A percentile compares a stretch with the other conserved stretches of the same genome.
phyloP scores from a whole-genome alignment of 306 rosid genomes.

The Echinosophora koreensis region DNA sequence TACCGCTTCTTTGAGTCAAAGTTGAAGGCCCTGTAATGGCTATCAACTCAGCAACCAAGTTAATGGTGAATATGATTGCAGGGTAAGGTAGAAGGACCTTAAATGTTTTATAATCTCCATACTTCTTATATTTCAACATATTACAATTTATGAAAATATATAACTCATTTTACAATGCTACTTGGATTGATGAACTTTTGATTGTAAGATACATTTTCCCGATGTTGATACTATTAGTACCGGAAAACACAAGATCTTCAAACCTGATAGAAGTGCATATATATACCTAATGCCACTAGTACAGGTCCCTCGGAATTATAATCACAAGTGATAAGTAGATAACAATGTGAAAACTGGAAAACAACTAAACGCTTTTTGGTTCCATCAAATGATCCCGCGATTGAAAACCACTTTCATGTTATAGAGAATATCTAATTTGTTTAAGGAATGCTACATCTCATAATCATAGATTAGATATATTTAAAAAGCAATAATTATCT shows the following conservation, averaged over 20 bases:
- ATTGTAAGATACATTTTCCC: neutral
- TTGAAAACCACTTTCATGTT: conserved; percentile 10
- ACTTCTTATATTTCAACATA: neutral
- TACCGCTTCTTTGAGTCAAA: neutral
- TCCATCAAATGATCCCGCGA: neutral
- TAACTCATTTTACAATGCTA: neutral
- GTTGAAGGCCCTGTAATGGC: neutral
- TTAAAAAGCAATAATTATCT: conserved; percentile 10
- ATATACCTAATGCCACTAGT: neutral
- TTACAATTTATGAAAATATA: neutral
- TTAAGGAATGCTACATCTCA: neutral
- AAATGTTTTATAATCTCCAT: neutral
- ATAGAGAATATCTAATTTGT: neutral
- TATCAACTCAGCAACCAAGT: neutral
- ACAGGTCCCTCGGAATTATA: neutral
- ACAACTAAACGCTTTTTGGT: neutral
- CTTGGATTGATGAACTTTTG: neutral
- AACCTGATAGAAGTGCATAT: neutral
- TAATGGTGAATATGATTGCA: neutral
- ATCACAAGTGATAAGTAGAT: neutral
- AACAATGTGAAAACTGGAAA: neutral
- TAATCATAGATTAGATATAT: conserved; percentile 3
- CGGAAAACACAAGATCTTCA: too few relatives aligned
- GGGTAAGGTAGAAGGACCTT: neutral
- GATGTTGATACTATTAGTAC: neutral